phyloP scores from a whole-genome alignment of 2,329 filamentous ascomycete species.

The Xylaria sp. region DNA sequence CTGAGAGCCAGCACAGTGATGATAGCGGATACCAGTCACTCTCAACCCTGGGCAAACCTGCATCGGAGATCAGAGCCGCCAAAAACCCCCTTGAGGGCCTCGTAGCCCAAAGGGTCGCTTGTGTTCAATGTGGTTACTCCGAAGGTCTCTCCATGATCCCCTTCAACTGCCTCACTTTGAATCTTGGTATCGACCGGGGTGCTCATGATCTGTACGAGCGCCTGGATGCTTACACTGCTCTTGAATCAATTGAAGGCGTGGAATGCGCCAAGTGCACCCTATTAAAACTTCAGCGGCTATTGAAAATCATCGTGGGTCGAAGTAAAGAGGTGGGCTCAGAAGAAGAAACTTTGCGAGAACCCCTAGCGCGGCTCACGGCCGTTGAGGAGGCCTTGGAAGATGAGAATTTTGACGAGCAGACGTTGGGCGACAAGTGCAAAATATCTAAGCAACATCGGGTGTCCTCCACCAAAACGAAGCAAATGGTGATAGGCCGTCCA shows the following conservation, averaged over 20 bases:
- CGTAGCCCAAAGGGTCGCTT: conserved; percentile 86
- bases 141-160: conserved; percentile 89
- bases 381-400: conserved; percentile 76
- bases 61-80: conserved; percentile 46
- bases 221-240: conserved; percentile 80
- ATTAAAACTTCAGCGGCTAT: conserved; percentile 57
- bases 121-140: conserved; percentile 81
- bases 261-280: conserved; percentile 93
- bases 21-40: conserved; percentile 63
- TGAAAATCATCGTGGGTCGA: conserved; percentile 54
- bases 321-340: conserved; percentile 44
- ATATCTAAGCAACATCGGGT: conserved; percentile 72
- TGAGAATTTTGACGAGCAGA: conserved; percentile 78
- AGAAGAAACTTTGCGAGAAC: conserved; percentile 58
- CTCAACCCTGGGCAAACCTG: conserved; percentile 45
- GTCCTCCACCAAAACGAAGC: conserved; percentile 83
- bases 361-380: conserved; percentile 62
- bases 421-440: conserved; percentile 66
- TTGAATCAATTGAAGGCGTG: conserved; percentile 87
- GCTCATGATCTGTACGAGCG: conserved; percentile 78
- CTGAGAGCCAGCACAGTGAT: conserved; percentile 57
- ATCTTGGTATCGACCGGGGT: conserved; percentile 67
- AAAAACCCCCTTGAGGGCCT: conserved; percentile 87
- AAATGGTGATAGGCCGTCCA: conserved; percentile 82
- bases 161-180: conserved; percentile 92